Percentiles rank a stretch among this genome's conserved stretches.
These are phyloP conservation scores for Candida tibetensis DNA, from an alignment of 805 yeast species.

Conservation along the genomic window DNA sequence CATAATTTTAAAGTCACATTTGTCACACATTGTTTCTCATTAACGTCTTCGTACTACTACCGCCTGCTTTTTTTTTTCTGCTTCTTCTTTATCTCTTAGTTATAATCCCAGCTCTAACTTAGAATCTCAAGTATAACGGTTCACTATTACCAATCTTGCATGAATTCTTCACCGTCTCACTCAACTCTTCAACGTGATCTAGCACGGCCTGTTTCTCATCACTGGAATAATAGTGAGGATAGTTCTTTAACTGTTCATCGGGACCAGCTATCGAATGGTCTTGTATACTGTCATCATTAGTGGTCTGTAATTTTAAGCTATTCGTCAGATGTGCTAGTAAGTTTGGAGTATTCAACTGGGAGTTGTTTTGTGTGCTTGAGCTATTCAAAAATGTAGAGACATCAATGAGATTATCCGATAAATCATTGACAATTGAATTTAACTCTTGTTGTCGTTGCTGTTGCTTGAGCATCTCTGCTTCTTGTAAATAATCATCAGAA, in stretches of 20 bases:
- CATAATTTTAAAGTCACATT: no score
- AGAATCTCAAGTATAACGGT: conserved; percentile 13
- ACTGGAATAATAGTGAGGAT: conserved; percentile 9
- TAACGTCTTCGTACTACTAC: no score
- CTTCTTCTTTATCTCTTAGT: no score
- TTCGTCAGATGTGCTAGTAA: conserved; percentile 2
- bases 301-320: conserved; percentile 1
- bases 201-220: conserved; percentile 10
- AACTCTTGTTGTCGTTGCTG: conserved; percentile 47
- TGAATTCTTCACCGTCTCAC: conserved; percentile 10
- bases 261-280: conserved; percentile 1
- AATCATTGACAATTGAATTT: conserved; percentile 44
- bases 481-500: conserved; percentile 35
- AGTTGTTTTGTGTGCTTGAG: conserved; percentile 5
- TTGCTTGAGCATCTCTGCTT: conserved; percentile 35
- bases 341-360: conserved; percentile 5
- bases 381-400: conserved; percentile 14
- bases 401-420: conserved; percentile 16
- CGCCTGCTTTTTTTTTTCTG: no score
- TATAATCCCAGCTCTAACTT: no score
- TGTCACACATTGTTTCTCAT: no score
- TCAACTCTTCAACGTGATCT: conserved; percentile 6
- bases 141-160: conserved; percentile 10
- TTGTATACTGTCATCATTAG: conserved; percentile 6
- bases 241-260: conserved; percentile 7